Percentiles rank a stretch among this genome's conserved stretches.
Conservation (phyloP, 73 alveolate genomes). For the Paramecium primaurelia region DNA sequence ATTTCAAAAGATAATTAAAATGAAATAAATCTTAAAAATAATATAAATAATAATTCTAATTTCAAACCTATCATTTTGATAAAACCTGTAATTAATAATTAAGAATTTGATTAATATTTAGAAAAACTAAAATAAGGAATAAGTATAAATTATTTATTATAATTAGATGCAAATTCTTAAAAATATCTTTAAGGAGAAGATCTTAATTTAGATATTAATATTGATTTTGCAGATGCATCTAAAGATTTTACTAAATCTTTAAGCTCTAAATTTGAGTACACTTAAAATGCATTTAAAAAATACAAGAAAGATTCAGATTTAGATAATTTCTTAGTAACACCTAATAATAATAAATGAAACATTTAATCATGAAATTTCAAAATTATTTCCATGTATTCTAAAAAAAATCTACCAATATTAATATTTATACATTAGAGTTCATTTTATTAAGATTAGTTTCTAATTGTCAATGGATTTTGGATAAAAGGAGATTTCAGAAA, state of each 20-base stretch:
- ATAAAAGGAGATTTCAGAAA: background rate
- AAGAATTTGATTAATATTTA: background rate
- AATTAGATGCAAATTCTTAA: conserved; percentile 10
- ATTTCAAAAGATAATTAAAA: background rate
- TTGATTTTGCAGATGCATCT: background rate
- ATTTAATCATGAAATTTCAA: background rate
- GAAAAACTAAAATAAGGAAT: background rate
- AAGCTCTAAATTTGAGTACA: background rate
- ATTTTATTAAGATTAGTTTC: background rate
- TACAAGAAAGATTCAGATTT: background rate
- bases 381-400: background rate
- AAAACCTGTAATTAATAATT: background rate
- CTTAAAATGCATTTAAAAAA: background rate
- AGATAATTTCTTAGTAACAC: background rate
- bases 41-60: background rate
- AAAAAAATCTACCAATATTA: background rate
- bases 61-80: background rate
- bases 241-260: conserved; percentile 1
- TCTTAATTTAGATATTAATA: background rate
- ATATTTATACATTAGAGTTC: background rate
- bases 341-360: background rate
- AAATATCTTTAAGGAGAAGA: background rate
- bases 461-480: background rate
- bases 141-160: background rate
- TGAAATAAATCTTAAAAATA: background rate